phyloP scores from a whole-genome alignment of 345 rosid genomes.

The Linum tenue region DNA sequence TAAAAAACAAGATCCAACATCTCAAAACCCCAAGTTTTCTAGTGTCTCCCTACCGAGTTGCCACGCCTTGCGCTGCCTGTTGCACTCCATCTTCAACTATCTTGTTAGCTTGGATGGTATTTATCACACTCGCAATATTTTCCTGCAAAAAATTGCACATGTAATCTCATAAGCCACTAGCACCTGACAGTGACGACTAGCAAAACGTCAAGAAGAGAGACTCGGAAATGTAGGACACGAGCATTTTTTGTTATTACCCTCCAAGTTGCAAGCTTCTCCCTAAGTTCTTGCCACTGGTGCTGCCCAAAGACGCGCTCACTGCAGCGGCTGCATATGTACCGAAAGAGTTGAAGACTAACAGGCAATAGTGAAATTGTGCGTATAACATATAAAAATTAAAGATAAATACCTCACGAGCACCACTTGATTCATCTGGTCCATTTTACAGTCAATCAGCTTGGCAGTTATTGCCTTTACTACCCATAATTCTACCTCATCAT shows the following conservation, averaged over 20 bases:
- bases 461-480: conserved; percentile 80
- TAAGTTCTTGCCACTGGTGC: conserved; percentile 60
- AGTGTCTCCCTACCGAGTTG: conserved; percentile 34
- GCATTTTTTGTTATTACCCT: conserved; percentile 36
- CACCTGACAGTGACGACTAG: background rate
- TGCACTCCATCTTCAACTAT: conserved; percentile 67
- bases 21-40: background rate
- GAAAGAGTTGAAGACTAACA: conserved; percentile 5
- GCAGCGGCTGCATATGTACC: conserved; percentile 45
- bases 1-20: background rate
- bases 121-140: conserved; percentile 57
- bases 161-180: background rate
- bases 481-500: conserved; percentile 83
- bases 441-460: conserved; percentile 67
- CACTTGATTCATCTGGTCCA: conserved; percentile 89
- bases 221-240: background rate
- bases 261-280: conserved; percentile 65
- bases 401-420: conserved; percentile 58
- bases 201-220: too few relatives aligned
- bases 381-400: background rate
- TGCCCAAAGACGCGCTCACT: conserved; percentile 65
- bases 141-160: conserved; percentile 33
- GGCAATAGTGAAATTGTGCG: background rate
- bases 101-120: conserved; percentile 83
- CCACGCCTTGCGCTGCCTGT: conserved; percentile 57